Base-by-base conservation (phyloP, 257 asterid genomes). In the Salvia hispanica region DNA sequence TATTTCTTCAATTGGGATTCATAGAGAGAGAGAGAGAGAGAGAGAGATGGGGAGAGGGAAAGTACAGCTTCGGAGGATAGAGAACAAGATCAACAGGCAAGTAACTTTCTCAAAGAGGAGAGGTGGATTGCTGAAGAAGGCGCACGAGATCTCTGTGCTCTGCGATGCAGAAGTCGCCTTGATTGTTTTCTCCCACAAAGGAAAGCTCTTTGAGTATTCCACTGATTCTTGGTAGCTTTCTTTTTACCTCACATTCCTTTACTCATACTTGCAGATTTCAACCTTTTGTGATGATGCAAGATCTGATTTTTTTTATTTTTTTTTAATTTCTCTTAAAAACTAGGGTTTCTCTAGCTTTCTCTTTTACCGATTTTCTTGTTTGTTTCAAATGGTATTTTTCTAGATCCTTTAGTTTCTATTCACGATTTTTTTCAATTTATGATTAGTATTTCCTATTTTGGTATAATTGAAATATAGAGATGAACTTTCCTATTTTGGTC, bases 71-170 rank as follows among this genome's bases (percentile, higher is more conserved):
- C 87, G 78, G 82, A 73, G 91, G 25, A 90, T 90, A 74, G 97
- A 87, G 70, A 90, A 90, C 86, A 90, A 90, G 83, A 90, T 90
- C 47, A 87, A 87, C 73, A 85, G 93, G 48, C 95, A 87, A 55
- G 96, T 90, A 51, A 90, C 96, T 16, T 89, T 89, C 76, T 87
- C 96, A 15, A 89, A 89, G 88, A 77, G 96, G 67, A 85, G 96
- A 56, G 79, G 58, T 62, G 96, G 96, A 7, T 76, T 87, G 72
- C 64, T 85, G 72, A 90, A 90, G 89, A 90, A 90, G 66, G 96
- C 96, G 52, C 88, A 85, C 72, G 95, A 90, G 77, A 84, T 90
- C 69, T 90, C 96, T 62, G 95, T 90, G 42, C 81, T 90, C 12
- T 90, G 95, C 57, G 95, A 90, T 79, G 92, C 93, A 34, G 95